These are phyloP conservation scores for Talaromyces sp. DNA, from an alignment of 2,329 filamentous ascomycete species.

Conservation along the genomic window DNA sequence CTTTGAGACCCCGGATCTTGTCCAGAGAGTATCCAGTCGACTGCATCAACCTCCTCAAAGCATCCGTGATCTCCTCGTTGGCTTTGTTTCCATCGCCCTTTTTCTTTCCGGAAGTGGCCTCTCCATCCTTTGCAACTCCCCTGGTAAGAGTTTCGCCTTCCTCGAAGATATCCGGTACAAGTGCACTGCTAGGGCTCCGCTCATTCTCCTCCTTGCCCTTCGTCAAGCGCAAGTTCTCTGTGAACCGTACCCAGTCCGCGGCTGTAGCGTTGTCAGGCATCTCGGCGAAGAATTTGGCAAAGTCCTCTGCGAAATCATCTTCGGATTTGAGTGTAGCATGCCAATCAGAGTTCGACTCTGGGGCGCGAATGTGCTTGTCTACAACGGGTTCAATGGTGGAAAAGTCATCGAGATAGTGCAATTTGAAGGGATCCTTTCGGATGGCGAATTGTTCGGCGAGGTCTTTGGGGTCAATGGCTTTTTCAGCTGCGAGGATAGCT, in stretches of 20 bases:
- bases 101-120: constrained; percentile 24
- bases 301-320: constrained; percentile 59
- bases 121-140: constrained; percentile 27
- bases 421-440: constrained; percentile 66
- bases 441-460: constrained; percentile 68
- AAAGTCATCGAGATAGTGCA: constrained; percentile 80
- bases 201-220: constrained; percentile 50
- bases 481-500: constrained; percentile 76
- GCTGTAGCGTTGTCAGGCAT: constrained; percentile 51
- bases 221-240: constrained; percentile 48
- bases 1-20: constrained; percentile 52
- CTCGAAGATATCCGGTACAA: constrained; percentile 52
- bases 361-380: constrained; percentile 61
- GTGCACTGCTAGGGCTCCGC: constrained; percentile 46
- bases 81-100: constrained; percentile 20
- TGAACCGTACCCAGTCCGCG: constrained; percentile 42
- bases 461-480: constrained; percentile 69
- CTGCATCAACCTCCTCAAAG: constrained; percentile 51
- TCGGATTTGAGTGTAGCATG: constrained; percentile 59
- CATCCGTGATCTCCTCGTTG: constrained; percentile 35
- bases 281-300: constrained; percentile 47
- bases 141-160: constrained; percentile 35
- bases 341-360: constrained; percentile 51
- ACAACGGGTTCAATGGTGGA: constrained; percentile 70
- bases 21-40: constrained; percentile 53